Percentiles rank a stretch among this genome's conserved stretches.
These are phyloP conservation scores for Lotus japonicus DNA, from an alignment of 306 rosid species.

Conservation along the genomic window DNA sequence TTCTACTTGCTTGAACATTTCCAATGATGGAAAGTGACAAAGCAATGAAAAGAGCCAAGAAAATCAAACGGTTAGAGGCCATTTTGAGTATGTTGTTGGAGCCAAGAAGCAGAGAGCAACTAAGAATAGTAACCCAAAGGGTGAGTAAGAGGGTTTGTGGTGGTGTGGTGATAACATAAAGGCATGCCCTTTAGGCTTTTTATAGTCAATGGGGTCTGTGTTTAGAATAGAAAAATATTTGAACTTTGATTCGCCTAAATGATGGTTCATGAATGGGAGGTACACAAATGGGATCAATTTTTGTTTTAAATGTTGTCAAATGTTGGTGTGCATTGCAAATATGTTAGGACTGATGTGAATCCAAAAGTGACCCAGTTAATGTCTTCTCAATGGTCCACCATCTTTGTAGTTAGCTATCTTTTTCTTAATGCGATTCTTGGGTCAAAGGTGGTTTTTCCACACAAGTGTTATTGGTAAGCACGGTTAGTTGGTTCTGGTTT, in stretches of 20 bases:
- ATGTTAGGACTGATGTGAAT: too few species aligned
- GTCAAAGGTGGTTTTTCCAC: too few species aligned
- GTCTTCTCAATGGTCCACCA: too few species aligned
- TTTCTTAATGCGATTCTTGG: too few species aligned
- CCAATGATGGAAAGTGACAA: conserved; percentile 22
- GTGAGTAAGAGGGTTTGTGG: neutral
- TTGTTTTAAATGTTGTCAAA: conserved; percentile 22
- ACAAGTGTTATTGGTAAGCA: too few species aligned
- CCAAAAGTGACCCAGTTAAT: conserved; percentile 1
- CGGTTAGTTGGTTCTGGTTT: too few species aligned
- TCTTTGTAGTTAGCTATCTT: too few species aligned
- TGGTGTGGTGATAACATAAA: neutral
- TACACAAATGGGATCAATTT: neutral
- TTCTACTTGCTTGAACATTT: conserved; percentile 17
- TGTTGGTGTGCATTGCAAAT: conserved; percentile 31
- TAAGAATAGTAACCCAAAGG: neutral
- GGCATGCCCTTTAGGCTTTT: neutral
- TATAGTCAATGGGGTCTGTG: conserved; percentile 2
- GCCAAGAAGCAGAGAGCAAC: neutral
- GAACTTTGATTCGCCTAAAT: neutral
- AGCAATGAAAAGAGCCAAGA: conserved; percentile 11
- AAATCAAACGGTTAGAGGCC: conserved; percentile 18
- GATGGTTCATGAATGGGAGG: neutral
- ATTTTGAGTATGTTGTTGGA: conserved; percentile 9
- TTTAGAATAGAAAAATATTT: neutral